phyloP scores from a whole-genome alignment of 2,329 filamentous ascomycete genomes.

The Didymella glomerata region DNA sequence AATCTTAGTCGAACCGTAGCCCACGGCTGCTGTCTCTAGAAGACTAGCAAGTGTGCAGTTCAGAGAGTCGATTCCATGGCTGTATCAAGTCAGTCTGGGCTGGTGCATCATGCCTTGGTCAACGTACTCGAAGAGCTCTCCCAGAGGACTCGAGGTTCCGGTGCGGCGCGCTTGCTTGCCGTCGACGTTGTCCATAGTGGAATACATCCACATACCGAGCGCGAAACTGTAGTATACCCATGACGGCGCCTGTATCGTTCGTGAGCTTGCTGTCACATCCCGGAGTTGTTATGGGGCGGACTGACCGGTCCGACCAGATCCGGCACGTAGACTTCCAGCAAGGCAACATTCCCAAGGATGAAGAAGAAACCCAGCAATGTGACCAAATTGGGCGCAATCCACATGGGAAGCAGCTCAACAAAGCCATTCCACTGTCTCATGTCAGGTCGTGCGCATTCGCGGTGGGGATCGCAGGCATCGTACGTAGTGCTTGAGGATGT shows the following conservation, averaged over 20 bases:
- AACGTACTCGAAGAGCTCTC: constrained; percentile 88
- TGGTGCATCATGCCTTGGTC: constrained; percentile 35
- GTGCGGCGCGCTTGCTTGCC: constrained; percentile 96
- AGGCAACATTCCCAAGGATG: constrained; percentile 82
- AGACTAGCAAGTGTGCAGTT: constrained; percentile 95
- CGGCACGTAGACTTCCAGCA: constrained; percentile 82
- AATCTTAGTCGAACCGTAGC: constrained; percentile 80
- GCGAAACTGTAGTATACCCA: constrained; percentile 98
- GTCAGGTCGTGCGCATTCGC: constrained; percentile 34
- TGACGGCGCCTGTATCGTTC: constrained; percentile 70
- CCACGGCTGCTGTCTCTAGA: constrained; percentile 92
- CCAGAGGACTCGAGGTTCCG: constrained; percentile 91
- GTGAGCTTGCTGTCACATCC: constrained; percentile 22
- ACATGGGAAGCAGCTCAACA: constrained; percentile 89
- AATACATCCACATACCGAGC: constrained; percentile 95
- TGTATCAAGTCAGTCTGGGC: constrained; percentile 44
- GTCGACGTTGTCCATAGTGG: constrained; percentile 98
- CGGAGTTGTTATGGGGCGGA: constrained; percentile 21
- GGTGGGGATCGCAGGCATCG: constrained; percentile 42
- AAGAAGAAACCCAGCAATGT: constrained; percentile 94
- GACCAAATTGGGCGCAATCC: constrained; percentile 98
- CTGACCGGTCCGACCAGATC: constrained; percentile 88
- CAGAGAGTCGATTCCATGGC: constrained; percentile 94
- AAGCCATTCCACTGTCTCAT: constrained; percentile 88
- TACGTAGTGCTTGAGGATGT: constrained; percentile 96